Percentiles rank a stretch among this genome's conserved stretches.
These are phyloP conservation scores for Oxyria digyna DNA, from an alignment of 148 eudicot genomes.

Conservation along the genomic window DNA sequence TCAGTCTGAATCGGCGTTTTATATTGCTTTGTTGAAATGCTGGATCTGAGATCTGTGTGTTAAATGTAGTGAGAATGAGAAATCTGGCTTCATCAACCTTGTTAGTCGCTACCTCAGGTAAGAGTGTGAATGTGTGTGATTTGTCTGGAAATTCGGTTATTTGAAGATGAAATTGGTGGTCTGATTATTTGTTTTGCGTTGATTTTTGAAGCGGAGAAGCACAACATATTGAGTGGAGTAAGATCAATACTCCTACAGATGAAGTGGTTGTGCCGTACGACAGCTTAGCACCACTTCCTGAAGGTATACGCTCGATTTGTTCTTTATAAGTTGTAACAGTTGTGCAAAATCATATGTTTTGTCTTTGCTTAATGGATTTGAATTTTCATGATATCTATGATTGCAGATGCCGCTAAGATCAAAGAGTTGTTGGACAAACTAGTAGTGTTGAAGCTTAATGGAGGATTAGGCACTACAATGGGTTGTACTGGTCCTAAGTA, in stretches of 20 bases:
- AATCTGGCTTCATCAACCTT: slow-evolving; percentile 91
- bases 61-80: slow-evolving; percentile 74
- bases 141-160: neutral
- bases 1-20: neutral
- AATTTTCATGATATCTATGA: neutral
- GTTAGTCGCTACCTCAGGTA: slow-evolving; percentile 88
- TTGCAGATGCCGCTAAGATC: slow-evolving; percentile 48
- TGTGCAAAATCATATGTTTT: neutral
- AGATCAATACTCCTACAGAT: slow-evolving; percentile 90
- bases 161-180: neutral
- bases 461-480: slow-evolving; percentile 99
- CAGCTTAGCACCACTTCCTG: slow-evolving; percentile 41
- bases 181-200: neutral
- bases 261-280: slow-evolving; percentile 90
- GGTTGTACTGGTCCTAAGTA: slow-evolving; percentile 99
- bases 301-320: slow-evolving; percentile 26
- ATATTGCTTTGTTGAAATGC: neutral
- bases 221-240: slow-evolving; percentile 79
- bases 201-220: slow-evolving; percentile 61
- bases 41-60: neutral
- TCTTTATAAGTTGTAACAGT: neutral
- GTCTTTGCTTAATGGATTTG: neutral
- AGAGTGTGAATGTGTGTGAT: neutral
- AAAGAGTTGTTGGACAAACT: slow-evolving; percentile 82
- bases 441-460: slow-evolving; percentile 97